Percentiles rank a stretch among this genome's conserved stretches.
Conservation (phyloP, 768 basidiomycete genomes). For the Russula earlei region DNA sequence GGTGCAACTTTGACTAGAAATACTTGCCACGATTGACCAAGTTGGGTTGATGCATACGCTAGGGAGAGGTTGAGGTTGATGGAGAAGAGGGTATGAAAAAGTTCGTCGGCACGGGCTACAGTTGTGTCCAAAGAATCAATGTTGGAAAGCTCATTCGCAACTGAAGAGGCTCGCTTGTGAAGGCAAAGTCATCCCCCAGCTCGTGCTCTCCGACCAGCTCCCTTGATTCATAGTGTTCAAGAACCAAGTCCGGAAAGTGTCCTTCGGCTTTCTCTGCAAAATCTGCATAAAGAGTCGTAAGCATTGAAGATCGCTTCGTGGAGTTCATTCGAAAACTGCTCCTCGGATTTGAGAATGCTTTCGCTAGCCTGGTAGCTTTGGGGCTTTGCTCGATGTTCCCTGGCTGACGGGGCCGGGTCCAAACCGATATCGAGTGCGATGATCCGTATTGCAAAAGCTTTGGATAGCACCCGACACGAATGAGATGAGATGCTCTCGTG, state of each 20-base stretch:
- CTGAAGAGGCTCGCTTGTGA: constrained; percentile 51
- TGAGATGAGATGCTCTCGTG: constrained; percentile 55
- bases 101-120: constrained; percentile 34
- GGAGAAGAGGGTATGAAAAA: constrained; percentile 52
- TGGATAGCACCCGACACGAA: constrained; percentile 59
- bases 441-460: constrained; percentile 67
- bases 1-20: constrained; percentile 56
- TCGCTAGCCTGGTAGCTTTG: no score
- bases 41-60: constrained; percentile 63
- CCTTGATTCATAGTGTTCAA: constrained; percentile 56
- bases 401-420: constrained; percentile 29
- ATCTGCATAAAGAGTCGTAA: constrained; percentile 59
- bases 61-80: constrained; percentile 87
- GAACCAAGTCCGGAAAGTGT: constrained; percentile 48
- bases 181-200: constrained; percentile 73
- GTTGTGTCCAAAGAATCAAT: constrained; percentile 30
- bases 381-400: constrained; percentile 38
- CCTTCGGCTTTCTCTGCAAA: constrained; percentile 40
- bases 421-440: constrained; percentile 66
- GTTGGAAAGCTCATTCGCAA: constrained; percentile 47
- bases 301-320: constrained; percentile 60
- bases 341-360: constrained; percentile 47
- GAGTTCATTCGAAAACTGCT: constrained; percentile 56
- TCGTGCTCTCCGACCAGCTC: constrained; percentile 59
- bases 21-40: constrained; percentile 71